Evolutionary conservation across 345 rosid genomes (phyloP).

Genomic region (Salix viminalis): DNA sequence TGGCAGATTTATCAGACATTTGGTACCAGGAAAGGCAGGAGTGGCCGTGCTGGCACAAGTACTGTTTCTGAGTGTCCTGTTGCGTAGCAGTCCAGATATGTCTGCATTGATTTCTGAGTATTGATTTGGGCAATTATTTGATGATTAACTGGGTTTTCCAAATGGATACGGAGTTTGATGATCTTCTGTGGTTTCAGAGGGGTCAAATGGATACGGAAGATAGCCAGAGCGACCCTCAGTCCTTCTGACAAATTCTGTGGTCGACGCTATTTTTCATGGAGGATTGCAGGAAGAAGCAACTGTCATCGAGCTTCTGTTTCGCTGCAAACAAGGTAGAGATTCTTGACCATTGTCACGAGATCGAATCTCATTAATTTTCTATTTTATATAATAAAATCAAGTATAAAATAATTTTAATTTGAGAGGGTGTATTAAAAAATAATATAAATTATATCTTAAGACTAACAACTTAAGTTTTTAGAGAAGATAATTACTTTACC

Average conservation of each 20-base stretch:
- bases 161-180: too few species aligned
- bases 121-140: background rate
- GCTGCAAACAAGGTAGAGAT: too few species aligned
- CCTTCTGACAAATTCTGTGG: background rate
- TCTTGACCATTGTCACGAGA: too few species aligned
- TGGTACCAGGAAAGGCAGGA: background rate
- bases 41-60: background rate
- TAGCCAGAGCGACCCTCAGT: background rate
- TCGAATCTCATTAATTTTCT: too few species aligned
- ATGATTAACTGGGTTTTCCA: too few species aligned
- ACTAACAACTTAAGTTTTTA: too few species aligned
- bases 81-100: background rate
- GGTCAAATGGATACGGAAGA: background rate
- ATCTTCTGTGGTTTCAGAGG: background rate
- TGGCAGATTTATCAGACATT: background rate
- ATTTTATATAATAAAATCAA: too few species aligned
- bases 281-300: background rate
- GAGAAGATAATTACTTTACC: too few species aligned
- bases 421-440: too few species aligned
- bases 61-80: background rate
- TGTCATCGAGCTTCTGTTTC: too few species aligned
- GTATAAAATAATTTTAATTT: too few species aligned
- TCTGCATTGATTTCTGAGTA: background rate
- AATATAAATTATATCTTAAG: too few species aligned
- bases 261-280: background rate